These are phyloP conservation scores for Platanthera zijinensis DNA, from an alignment of 106 monocot genomes.

Conservation along the genomic window DNA sequence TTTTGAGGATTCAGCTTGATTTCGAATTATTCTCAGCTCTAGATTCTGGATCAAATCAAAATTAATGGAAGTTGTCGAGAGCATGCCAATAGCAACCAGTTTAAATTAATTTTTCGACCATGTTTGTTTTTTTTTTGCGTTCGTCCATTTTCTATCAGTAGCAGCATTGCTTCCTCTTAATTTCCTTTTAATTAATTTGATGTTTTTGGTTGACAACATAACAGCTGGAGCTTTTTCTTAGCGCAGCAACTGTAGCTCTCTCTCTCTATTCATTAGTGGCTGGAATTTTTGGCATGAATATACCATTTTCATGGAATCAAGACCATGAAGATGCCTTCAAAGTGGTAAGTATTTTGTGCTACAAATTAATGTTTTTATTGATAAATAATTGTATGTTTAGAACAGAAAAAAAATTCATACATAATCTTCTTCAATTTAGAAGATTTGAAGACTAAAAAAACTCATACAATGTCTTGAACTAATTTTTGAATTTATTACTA, in stretches of 20 bases:
- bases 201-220: not conserved
- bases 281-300: constrained; percentile 97
- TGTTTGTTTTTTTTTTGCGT: not conserved
- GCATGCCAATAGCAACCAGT: too few relatives aligned
- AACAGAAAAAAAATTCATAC: too few relatives aligned
- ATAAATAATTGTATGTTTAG: too few relatives aligned
- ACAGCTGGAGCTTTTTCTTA: constrained; percentile 91
- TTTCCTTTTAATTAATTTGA: not conserved
- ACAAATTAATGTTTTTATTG: not conserved
- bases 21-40: too few relatives aligned
- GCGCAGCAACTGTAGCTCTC: constrained; percentile 70
- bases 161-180: not conserved
- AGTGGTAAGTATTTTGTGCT: constrained; percentile 30
- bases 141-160: not conserved
- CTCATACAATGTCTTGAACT: too few relatives aligned
- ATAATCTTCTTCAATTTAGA: too few relatives aligned
- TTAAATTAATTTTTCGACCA: too few relatives aligned
- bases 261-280: constrained; percentile 82
- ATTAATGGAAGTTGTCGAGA: too few relatives aligned
- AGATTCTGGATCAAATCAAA: too few relatives aligned
- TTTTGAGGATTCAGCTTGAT: too few relatives aligned
- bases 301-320: constrained; percentile 85
- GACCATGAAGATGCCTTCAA: constrained; percentile 58
- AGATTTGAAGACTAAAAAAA: too few relatives aligned
- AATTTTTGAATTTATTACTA: too few relatives aligned